phyloP scores from a whole-genome alignment of 768 basidiomycete genomes.

The Boletus rex-veris region DNA sequence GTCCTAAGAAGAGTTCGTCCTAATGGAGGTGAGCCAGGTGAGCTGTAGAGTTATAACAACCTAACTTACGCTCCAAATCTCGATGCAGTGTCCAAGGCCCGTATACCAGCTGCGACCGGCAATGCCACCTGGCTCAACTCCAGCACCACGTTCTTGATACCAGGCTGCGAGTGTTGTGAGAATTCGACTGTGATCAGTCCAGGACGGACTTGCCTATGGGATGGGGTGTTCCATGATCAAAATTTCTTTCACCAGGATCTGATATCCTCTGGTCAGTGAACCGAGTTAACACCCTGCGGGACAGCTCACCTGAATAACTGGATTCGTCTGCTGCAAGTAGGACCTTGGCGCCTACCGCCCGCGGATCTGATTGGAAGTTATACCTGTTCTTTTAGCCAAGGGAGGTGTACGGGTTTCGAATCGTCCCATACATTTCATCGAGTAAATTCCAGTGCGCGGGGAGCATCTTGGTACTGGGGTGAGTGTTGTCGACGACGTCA shows the following conservation, averaged over 20 bases:
- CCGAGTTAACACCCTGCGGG: background rate
- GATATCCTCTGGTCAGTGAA: background rate
- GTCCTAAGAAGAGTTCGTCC: conserved; percentile 65
- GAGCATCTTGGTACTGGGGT: conserved; percentile 59
- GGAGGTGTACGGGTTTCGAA: conserved; percentile 2
- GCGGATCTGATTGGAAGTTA: conserved; percentile 70
- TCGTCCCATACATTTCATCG: conserved; percentile 54
- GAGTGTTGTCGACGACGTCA: conserved; percentile 49
- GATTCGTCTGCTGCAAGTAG: conserved; percentile 64
- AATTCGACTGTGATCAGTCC: background rate
- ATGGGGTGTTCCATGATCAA: conserved; percentile 70
- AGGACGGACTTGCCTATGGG: conserved; percentile 55
- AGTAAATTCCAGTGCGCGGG: conserved; percentile 50
- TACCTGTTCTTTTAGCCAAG: conserved; percentile 42
- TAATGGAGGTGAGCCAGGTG: conserved; percentile 26
- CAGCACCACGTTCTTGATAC: conserved; percentile 77
- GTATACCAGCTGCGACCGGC: conserved; percentile 85
- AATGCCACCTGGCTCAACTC: conserved; percentile 44
- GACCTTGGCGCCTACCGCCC: conserved; percentile 56
- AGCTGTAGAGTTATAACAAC: background rate
- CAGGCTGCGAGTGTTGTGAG: conserved; percentile 52
- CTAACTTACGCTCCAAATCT: conserved; percentile 66
- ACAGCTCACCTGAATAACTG: conserved; percentile 51
- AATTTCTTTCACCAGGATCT: conserved; percentile 38
- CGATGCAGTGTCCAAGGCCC: conserved; percentile 71